Percentiles rank a stretch among this genome's conserved stretches.
phyloP scores from a whole-genome alignment of 208 protist genomes.

The Wallacemonas sp. region DNA sequence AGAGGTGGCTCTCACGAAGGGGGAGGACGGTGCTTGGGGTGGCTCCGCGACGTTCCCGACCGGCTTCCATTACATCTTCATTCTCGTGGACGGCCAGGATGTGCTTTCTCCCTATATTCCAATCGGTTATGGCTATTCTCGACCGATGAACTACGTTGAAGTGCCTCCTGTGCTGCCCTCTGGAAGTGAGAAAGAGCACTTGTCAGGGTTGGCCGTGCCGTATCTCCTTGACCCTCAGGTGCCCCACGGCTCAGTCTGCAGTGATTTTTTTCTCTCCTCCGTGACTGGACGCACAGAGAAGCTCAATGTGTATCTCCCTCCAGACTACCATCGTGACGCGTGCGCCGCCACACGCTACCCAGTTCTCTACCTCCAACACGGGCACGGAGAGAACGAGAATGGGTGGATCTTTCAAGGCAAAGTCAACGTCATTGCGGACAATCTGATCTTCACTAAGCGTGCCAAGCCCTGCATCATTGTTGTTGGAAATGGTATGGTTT shows the following conservation, averaged over 20 bases:
- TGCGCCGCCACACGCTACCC: conserved; percentile 21
- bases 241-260: conserved; percentile 25
- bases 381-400: conserved; percentile 35
- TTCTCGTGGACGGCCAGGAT: conserved; percentile 30
- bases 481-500: conserved; percentile 28
- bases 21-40: conserved; percentile 19
- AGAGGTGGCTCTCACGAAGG: background rate
- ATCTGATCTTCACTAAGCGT: conserved; percentile 26
- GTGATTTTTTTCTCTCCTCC: conserved; percentile 21
- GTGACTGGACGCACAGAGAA: conserved; percentile 19
- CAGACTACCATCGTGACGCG: conserved; percentile 17
- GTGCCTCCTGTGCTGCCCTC: conserved; percentile 12
- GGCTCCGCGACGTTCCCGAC: conserved; percentile 3
- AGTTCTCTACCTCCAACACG: conserved; percentile 32
- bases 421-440: conserved; percentile 39
- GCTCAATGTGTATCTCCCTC: conserved; percentile 21
- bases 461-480: conserved; percentile 28
- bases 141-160: conserved; percentile 29
- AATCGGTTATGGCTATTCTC: conserved; percentile 20
- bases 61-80: conserved; percentile 28
- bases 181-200: background rate
- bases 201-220: background rate
- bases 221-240: conserved; percentile 3
- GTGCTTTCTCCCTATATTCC: conserved; percentile 30
- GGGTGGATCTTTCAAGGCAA: conserved; percentile 33